Evolutionary conservation across 1,284 basidiomycete genomes (phyloP), one percentile per base, ranked within the genome.

Genomic region (Tilletiopsis washingtonensis): DNA sequence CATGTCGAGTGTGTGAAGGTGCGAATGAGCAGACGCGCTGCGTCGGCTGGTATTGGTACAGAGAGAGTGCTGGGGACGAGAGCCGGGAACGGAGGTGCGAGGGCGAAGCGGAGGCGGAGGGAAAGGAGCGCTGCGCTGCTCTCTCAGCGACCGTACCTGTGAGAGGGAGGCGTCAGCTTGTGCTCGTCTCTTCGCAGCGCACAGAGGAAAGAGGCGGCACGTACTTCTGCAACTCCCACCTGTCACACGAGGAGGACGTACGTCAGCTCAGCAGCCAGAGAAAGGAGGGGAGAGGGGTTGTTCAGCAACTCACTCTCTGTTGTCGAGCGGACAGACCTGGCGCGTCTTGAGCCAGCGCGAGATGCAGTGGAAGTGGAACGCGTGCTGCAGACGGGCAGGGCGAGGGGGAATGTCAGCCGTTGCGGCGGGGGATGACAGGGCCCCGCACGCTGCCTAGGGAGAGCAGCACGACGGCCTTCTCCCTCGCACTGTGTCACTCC

Each of bases 361-460:
- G 74, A 99, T 99, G 76, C 93, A 99, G 76, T 98, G 93, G 78
- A 98, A 99, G 77, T 99, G 93, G 81, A 99, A 99, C 4, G 93
- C 93, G 74, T 99, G 93, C 91, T 97, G 68, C 27, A n/a, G n/a
- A n/a, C n/a, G n/a, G n/a, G n/a, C 15, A 5, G 9, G 44, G 6
- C 5, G n/a, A 4, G 23, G 15, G 27, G 20, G 24, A 19, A 26
- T 11, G 39, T 2, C 5, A 17, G 25, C 24, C 5, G n/a, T n/a
- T n/a, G n/a, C n/a, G n/a, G n/a, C n/a, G n/a, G n/a, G n/a, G n/a
- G n/a, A n/a, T n/a, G n/a, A n/a, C n/a, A n/a, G n/a, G n/a, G n/a
- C n/a, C n/a, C n/a, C n/a, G n/a, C n/a, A n/a, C n/a, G n/a, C n/a
- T n/a, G n/a, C n/a, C n/a, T n/a, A n/a, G n/a, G n/a, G n/a, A n/a